phyloP scores from a whole-genome alignment of 1,284 basidiomycete genomes.

The Fomitopsis palustris region DNA sequence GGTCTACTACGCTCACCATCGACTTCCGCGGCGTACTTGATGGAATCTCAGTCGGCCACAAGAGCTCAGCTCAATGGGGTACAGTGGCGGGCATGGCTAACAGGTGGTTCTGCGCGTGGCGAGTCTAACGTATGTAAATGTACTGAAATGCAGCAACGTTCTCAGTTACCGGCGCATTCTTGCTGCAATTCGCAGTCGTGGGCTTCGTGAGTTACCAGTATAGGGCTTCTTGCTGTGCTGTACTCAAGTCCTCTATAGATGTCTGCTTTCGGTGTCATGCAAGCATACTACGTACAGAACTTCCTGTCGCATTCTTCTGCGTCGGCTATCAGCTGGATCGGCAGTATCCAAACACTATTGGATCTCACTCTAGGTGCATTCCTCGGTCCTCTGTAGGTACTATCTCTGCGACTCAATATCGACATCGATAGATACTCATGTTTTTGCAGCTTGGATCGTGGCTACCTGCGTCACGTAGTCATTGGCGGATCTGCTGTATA shows the following conservation, averaged over 20 bases:
- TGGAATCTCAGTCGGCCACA: too few relatives aligned
- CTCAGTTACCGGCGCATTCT: slow-evolving; percentile 1
- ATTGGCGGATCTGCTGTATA: slow-evolving; percentile 5
- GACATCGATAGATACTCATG: neutral
- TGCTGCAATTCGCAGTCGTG: slow-evolving; percentile 4
- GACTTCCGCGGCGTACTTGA: too few relatives aligned
- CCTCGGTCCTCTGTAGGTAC: slow-evolving; percentile 26
- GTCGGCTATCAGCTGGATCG: slow-evolving; percentile 41
- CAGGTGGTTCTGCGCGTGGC: neutral
- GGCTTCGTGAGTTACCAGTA: neutral
- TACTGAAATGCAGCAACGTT: neutral
- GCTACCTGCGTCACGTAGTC: slow-evolving; percentile 11
- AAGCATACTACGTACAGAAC: neutral
- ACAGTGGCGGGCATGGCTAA: neutral
- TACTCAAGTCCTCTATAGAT: neutral
- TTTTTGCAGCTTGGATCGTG: slow-evolving; percentile 6
- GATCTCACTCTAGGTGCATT: slow-evolving; percentile 26
- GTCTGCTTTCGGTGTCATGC: slow-evolving; percentile 7
- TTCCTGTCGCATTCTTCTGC: slow-evolving; percentile 12
- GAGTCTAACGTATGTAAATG: neutral
- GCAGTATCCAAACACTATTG: slow-evolving; percentile 34
- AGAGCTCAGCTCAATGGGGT: too few relatives aligned
- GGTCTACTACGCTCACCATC: too few relatives aligned
- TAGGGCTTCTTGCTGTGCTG: neutral
- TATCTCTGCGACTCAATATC: neutral